Evolutionary conservation across 768 basidiomycete genomes (phyloP), one percentile per base, ranked within the genome.

Genomic region (Lactarius sp.): DNA sequence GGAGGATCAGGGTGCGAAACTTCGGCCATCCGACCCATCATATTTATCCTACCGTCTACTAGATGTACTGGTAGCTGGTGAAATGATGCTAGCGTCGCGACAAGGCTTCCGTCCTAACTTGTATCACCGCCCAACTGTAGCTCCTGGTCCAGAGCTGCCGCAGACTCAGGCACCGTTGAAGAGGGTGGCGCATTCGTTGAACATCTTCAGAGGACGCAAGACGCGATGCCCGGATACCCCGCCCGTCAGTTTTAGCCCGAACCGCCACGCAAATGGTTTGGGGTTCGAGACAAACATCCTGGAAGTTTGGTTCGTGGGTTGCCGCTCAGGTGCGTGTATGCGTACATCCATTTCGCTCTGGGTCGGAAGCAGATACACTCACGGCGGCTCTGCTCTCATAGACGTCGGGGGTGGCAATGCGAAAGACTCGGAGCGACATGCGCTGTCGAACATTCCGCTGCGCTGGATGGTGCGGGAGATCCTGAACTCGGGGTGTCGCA

Each of bases 41-140:
- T 20, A 3, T 20, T 34, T 14, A 13, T 27, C 20, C 41, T 27
- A 22, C 13, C 13, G 18, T 22, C 27, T 27, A 12, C 10, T 12
- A 12, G 7, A 34, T 42, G 18, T 42, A 10, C 16, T 5, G 9
- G 13, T 47, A 8, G 37, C 49, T 34, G 4, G 22, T 37, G 4
- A 20, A 10, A 6, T 18, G 55, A 2, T 22, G 34, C 18, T 53
- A 90, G 85, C 85, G 77, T 62, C 86, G 88, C 44, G 79, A 81
- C 14, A 83, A 80, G 71, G 22, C 22, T 91, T 86, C 70, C 73
- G 77, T 41, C 85, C 88, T 5, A 87, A 85, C 66, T 69, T 78
- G n/a, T 90, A 84, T 69, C 86, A 88, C 68, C 75, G 80, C 18
- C 22, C 22, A 27, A 37, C 1, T n/a, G 3, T 6, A 37, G 2